Evolutionary conservation across 1,284 basidiomycete genomes (phyloP), one percentile per base, ranked within the genome.

Genomic region (Pisolithus thermaeus): DNA sequence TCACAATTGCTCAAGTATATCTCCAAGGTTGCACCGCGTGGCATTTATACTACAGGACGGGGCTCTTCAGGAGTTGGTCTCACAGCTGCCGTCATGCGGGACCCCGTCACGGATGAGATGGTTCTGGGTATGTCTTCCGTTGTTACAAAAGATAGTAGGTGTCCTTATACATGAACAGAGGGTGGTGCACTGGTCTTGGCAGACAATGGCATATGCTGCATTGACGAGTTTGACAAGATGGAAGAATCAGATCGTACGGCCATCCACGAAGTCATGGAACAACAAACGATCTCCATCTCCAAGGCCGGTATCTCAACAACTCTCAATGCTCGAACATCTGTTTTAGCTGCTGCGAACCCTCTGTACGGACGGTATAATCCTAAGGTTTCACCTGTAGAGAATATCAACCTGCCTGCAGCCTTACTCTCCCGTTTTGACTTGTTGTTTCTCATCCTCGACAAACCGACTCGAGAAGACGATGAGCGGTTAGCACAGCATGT

Each of bases 221-320:
- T 99, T 60, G 97, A 99, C 65, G 97, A 99, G 67, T 99, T 99
- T 68, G 97, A 99, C 75, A 99, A 99, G 73, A 99, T 99, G 97
- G 97, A 99, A 59, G 97, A 99, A 70, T 72, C 90, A 2, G 97
- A 99, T 70, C 81, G 97, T 56, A 99, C 97, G 0, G 93, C 97
- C 12, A 99, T 99, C 57, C 97, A 99, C 75, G 97, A 99, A 79
- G 97, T 99, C 52, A 99, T 99, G 97, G 96, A 99, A 70, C 96
- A 99, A 67, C 96, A 99, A 71, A 99, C 97, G 2, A 99, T 99
- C 57, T 97, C 93, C 3, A 99, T 99, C 60, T 95, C 94, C 42
- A 99, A 99, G 73, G 97, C 97, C 2, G 97, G 97, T 20, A 99
- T 99, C 68, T 97, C 94, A 0, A 99, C 97, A 0, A 99, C 97